Percentiles rank a stretch among this genome's conserved stretches.
phyloP scores from a whole-genome alignment of 2,329 filamentous ascomycete genomes.

The Ophiostoma ulmi region DNA sequence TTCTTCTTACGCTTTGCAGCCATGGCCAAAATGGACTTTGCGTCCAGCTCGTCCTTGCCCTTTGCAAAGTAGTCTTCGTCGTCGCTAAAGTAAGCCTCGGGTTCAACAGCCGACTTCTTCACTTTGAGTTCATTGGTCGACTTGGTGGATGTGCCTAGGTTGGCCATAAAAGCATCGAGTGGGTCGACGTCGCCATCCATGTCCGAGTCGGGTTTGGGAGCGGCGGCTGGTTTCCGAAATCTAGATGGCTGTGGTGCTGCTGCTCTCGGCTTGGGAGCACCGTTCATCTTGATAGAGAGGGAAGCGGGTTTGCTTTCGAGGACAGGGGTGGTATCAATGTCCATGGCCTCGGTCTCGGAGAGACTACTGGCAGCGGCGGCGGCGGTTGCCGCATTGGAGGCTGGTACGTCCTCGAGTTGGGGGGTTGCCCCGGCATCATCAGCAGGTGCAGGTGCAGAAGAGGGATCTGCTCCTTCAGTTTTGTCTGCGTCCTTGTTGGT shows the following conservation, averaged over 20 bases:
- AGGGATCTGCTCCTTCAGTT: slow-evolving; percentile 23
- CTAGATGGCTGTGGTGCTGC: neutral
- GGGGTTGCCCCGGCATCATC: neutral
- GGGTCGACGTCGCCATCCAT: slow-evolving; percentile 77
- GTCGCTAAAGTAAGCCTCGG: slow-evolving; percentile 83
- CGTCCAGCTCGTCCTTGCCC: slow-evolving; percentile 44
- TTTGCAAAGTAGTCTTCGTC: slow-evolving; percentile 66
- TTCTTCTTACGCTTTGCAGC: slow-evolving; percentile 79
- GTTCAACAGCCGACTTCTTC: slow-evolving; percentile 56
- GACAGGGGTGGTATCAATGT: slow-evolving; percentile 40
- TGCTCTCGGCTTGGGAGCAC: neutral
- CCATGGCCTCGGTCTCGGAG: slow-evolving; percentile 45
- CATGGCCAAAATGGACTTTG: slow-evolving; percentile 49
- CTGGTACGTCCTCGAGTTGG: slow-evolving; percentile 20
- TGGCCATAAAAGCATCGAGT: slow-evolving; percentile 94
- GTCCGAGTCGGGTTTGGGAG: slow-evolving; percentile 43
- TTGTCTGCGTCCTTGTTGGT: slow-evolving; percentile 25
- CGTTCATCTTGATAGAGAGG: slow-evolving; percentile 7
- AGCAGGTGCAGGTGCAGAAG: slow-evolving; percentile 23
- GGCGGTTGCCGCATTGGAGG: slow-evolving; percentile 22
- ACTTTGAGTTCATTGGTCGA: slow-evolving; percentile 28
- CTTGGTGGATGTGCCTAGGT: slow-evolving; percentile 48
- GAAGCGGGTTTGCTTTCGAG: slow-evolving; percentile 42
- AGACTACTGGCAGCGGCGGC: slow-evolving; percentile 25
- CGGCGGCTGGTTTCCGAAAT: slow-evolving; percentile 49